A percentile compares a stretch with the other conserved stretches of the same genome.
Evolutionary conservation across 2,329 filamentous ascomycete genomes (phyloP).

Genomic region (Colletotrichum cuscutae): DNA sequence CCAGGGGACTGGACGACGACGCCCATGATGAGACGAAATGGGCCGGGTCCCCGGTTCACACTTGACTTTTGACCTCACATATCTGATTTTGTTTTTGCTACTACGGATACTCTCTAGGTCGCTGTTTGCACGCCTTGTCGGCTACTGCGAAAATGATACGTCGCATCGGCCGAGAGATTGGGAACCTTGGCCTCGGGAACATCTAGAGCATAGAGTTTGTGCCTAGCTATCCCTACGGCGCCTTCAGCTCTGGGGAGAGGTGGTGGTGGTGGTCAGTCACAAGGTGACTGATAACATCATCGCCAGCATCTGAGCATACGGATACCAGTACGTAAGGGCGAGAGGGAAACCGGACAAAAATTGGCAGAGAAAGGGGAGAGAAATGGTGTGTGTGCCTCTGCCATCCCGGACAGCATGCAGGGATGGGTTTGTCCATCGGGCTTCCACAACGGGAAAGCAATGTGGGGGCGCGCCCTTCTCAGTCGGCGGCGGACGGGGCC

Average conservation of each 20-base stretch:
- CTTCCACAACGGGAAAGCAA: not conserved
- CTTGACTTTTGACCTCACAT: not conserved
- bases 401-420: not conserved
- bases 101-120: not conserved
- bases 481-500: constrained; percentile 18
- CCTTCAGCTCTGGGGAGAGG: not conserved
- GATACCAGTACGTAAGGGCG: not conserved
- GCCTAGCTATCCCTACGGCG: not conserved
- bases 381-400: not conserved
- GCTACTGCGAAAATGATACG: constrained; percentile 7
- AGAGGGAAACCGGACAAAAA: too few relatives aligned
- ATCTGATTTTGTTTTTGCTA: not conserved
- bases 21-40: constrained; percentile 25
- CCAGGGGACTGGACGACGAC: constrained; percentile 5
- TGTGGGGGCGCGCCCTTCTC: not conserved
- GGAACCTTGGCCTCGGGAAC: not conserved
- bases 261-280: not conserved
- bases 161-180: constrained; percentile 17
- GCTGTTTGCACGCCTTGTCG: constrained; percentile 7
- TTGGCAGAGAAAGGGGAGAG: not conserved
- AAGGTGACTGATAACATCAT: not conserved
- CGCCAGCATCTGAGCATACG: not conserved
- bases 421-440: not conserved
- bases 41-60: constrained; percentile 12
- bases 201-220: constrained; percentile 16